phyloP scores from a whole-genome alignment of 768 basidiomycete genomes.

The Nevesoporus exiguus region DNA sequence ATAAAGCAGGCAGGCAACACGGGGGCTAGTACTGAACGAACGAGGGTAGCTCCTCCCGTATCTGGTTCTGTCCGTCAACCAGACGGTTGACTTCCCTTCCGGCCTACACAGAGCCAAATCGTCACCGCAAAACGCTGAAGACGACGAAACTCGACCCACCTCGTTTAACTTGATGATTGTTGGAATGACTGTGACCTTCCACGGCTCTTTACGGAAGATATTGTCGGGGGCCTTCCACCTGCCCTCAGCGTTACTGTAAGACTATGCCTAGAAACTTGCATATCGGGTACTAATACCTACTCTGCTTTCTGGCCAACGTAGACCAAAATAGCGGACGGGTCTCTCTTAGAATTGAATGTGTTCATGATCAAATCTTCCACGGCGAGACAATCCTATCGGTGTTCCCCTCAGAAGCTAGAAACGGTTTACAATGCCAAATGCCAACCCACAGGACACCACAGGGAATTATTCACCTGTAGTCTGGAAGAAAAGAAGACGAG shows the following conservation, averaged over 20 bases:
- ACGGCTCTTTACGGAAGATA: constrained; percentile 58
- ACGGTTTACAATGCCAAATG: neutral
- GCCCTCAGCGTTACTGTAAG: neutral
- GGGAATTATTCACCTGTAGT: constrained; percentile 42
- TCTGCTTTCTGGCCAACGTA: constrained; percentile 64
- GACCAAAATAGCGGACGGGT: constrained; percentile 55
- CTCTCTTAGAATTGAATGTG: constrained; percentile 44
- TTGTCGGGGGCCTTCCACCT: constrained; percentile 69
- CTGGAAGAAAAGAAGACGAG: constrained; percentile 72
- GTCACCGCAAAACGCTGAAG: neutral
- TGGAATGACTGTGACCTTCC: constrained; percentile 57
- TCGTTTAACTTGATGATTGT: constrained; percentile 61
- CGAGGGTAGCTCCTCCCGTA: constrained; percentile 17
- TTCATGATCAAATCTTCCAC: constrained; percentile 55
- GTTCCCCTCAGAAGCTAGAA: constrained; percentile 8
- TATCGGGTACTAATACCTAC: constrained; percentile 39
- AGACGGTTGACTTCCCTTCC: constrained; percentile 29
- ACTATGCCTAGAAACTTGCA: neutral
- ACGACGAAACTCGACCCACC: constrained; percentile 38
- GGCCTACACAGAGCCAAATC: constrained; percentile 10
- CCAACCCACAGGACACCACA: constrained; percentile 69
- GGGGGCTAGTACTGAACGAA: constrained; percentile 16
- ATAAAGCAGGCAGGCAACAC: neutral
- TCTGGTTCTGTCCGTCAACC: constrained; percentile 27
- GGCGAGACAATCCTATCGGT: constrained; percentile 58